A percentile compares a stretch with the other conserved stretches of the same genome.
Evolutionary conservation across 23 red algal genomes (phyloP).

Genomic region (Cyanidiococcus yangmingshanensis): DNA sequence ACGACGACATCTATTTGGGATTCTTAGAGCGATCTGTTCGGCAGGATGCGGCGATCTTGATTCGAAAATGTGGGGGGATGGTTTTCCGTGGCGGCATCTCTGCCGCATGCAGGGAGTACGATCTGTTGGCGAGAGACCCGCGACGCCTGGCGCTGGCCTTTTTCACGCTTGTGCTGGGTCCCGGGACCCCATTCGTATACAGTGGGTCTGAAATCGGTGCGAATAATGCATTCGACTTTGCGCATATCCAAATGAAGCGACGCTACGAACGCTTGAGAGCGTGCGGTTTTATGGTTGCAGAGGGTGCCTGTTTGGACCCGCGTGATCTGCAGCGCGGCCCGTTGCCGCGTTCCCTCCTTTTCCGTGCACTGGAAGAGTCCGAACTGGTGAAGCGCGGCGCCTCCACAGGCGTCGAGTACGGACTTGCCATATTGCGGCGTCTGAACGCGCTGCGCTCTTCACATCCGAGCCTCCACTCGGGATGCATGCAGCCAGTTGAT

Average conservation of each 20-base stretch:
- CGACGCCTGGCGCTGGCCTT: conserved; percentile 50
- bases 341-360: conserved; percentile 23
- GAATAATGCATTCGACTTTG: conserved; percentile 21
- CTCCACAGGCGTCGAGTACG: background rate
- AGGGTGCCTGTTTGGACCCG: conserved; percentile 44
- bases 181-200: conserved; percentile 68
- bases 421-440: background rate
- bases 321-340: conserved; percentile 62
- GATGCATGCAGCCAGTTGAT: conserved; percentile 18
- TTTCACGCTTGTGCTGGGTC: conserved; percentile 44
- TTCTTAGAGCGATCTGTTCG: conserved; percentile 44
- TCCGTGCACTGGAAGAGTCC: conserved; percentile 7
- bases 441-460: background rate
- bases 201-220: conserved; percentile 44
- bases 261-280: conserved; percentile 20
- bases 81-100: conserved; percentile 58
- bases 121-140: conserved; percentile 39
- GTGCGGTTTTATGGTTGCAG: conserved; percentile 26
- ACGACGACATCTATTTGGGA: conserved; percentile 71
- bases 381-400: background rate
- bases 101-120: conserved; percentile 40
- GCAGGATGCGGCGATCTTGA: conserved; percentile 35
- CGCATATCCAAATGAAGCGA: background rate
- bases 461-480: background rate
- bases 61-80: conserved; percentile 36